Base-by-base conservation (phyloP, 768 basidiomycete genomes). In the Mycena kentingensis region DNA sequence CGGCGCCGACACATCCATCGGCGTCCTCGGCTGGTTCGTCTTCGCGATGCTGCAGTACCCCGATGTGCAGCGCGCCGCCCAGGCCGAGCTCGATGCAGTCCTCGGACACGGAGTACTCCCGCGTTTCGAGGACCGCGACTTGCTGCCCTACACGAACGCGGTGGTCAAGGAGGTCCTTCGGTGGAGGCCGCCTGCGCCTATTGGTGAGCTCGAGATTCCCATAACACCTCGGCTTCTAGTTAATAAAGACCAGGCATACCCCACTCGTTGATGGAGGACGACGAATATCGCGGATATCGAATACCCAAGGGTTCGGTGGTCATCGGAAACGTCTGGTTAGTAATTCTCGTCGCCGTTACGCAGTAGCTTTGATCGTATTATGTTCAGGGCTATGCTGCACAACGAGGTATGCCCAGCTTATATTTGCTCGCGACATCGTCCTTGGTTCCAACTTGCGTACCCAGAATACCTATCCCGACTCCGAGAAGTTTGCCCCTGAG, bases 291-390 rank as follows among this genome's bases (percentile, higher is more conserved):
- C 3, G 66, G 63, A 3, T 60, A 59, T 25, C 10, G 57, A 0
- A 67, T 68, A 3, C 57, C 61, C 1, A 60, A 62, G 15, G 66
- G 63, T 21, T 34, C 52, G 0, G 7, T 32, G 12, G 26, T 55
- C 8, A 6, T 28, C 36, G 11, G 22, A 19, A n/a, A n/a, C n/a
- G n/a, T n/a, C n/a, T n/a, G n/a, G n/a, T n/a, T n/a, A n/a, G n/a
- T n/a, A n/a, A n/a, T n/a, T n/a, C n/a, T n/a, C n/a, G n/a, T n/a
- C n/a, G n/a, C n/a, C n/a, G n/a, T n/a, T n/a, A n/a, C n/a, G n/a
- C n/a, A n/a, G n/a, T n/a, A n/a, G n/a, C n/a, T n/a, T n/a, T n/a
- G n/a, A n/a, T n/a, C n/a, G n/a, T n/a, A n/a, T n/a, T n/a, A n/a
- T n/a, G n/a, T n/a, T n/a, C n/a, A n/a, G n/a, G n/a, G n/a, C n/a